phyloP scores from a whole-genome alignment of 164 flowering plant genomes.

The Tetracentron sinense region DNA sequence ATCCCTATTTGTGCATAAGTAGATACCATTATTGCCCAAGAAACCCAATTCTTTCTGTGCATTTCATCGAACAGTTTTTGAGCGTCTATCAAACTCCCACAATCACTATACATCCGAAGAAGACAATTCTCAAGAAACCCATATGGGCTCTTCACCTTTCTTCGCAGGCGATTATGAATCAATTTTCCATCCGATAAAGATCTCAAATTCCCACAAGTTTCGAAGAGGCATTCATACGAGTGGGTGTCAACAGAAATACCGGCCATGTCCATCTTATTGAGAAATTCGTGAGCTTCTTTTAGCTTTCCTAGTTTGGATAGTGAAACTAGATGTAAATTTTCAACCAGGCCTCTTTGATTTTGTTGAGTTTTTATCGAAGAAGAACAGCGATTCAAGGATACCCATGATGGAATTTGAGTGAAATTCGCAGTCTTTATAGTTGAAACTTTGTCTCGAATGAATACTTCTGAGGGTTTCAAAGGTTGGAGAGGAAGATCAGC shows the following conservation, averaged over 20 bases:
- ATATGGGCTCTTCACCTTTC: conserved; percentile 21
- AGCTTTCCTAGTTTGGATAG: conserved; percentile 44
- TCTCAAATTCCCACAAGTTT: conserved; percentile 26
- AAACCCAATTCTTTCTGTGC: conserved; percentile 20
- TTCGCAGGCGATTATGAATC: conserved; percentile 23
- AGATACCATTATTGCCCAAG: conserved; percentile 36
- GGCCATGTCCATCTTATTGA: conserved; percentile 34
- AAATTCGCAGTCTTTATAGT: conserved; percentile 21
- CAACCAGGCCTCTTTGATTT: conserved; percentile 24
- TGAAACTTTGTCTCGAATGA: background rate
- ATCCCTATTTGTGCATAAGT: conserved; percentile 33
- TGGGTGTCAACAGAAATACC: conserved; percentile 24
- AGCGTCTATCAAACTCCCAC: conserved; percentile 36
- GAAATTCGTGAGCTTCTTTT: conserved; percentile 40
- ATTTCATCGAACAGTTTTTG: conserved; percentile 42
- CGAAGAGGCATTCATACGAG: conserved; percentile 34
- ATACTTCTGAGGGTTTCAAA: conserved; percentile 8
- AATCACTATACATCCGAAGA: conserved; percentile 36
- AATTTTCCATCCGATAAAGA: conserved; percentile 31
- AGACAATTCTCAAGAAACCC: conserved; percentile 27
- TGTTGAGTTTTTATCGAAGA: conserved; percentile 12
- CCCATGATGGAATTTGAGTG: conserved; percentile 37
- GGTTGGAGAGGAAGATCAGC: conserved; percentile 16
- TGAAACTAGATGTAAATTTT: conserved; percentile 42
- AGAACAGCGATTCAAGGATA: conserved; percentile 30